Conservation (phyloP, 2,329 filamentous ascomycete genomes). For the Alternaria sp. region DNA sequence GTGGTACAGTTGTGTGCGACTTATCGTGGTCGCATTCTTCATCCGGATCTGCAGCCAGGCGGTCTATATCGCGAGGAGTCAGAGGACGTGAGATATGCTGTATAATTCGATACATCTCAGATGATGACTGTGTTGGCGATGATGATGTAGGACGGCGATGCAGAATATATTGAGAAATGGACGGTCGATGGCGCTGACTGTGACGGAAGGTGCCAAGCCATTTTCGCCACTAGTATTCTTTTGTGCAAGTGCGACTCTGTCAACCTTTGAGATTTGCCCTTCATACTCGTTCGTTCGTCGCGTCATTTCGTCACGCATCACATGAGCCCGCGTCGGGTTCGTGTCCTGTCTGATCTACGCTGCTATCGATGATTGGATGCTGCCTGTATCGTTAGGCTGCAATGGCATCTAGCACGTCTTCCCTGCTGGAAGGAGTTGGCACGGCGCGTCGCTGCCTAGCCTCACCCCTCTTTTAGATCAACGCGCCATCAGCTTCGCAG, state of each 20-base stretch:
- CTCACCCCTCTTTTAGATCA: slow-evolving; percentile 22
- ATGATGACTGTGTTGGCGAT: too few relatives aligned
- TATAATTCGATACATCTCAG: background rate
- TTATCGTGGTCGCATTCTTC: background rate
- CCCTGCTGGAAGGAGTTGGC: background rate
- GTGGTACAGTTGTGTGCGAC: background rate
- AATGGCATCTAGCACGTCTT: slow-evolving; percentile 1
- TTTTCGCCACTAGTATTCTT: background rate
- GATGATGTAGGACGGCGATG: background rate
- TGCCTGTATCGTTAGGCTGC: slow-evolving; percentile 13
- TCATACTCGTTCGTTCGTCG: background rate
- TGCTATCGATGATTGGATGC: background rate
- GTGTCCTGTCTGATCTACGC: background rate
- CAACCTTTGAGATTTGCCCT: background rate
- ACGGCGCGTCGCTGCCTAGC: slow-evolving; percentile 10
- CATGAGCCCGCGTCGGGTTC: slow-evolving; percentile 3
- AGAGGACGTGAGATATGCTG: background rate
- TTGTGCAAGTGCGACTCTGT: background rate
- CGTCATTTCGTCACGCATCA: slow-evolving; percentile 3
- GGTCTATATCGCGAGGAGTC: background rate
- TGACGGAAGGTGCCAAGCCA: background rate
- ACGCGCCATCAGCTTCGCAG: slow-evolving; percentile 30
- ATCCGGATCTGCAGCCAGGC: background rate
- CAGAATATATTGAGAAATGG: background rate
- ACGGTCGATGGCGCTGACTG: background rate